phyloP scores from a whole-genome alignment of 1,139 yeast species.

The Taphrina deformans region DNA sequence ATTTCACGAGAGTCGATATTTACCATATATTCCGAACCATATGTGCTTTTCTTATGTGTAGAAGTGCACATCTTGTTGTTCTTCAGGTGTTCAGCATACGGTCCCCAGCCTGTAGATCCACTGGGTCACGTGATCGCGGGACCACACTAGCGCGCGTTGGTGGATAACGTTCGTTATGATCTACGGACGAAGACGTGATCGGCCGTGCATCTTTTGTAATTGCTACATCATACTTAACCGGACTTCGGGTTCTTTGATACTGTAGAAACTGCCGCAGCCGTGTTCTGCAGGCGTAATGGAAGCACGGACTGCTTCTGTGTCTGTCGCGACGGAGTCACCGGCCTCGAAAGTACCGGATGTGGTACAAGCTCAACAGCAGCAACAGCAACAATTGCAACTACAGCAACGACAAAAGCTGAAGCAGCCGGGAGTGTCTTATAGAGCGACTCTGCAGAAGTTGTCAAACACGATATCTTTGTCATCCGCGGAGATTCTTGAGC shows the following conservation, averaged over 20 bases:
- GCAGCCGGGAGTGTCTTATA: constrained; percentile 30
- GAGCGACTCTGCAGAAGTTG: constrained; percentile 18
- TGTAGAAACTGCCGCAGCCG: background rate
- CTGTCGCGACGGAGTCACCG: background rate
- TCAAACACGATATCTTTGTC: constrained; percentile 19
- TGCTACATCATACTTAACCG: background rate
- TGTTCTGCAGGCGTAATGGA: background rate
- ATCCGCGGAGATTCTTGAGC: constrained; percentile 32
- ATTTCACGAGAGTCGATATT: no score
- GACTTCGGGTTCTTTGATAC: background rate
- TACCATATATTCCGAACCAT: no score
- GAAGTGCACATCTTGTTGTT: no score
- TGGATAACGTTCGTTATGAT: background rate
- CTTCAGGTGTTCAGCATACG: no score
- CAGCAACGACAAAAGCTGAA: constrained; percentile 19
- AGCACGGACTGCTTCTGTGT: background rate
- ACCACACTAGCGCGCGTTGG: background rate
- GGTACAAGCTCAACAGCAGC: constrained; percentile 6
- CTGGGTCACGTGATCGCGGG: background rate
- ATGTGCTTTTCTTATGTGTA: no score
- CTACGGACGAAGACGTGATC: background rate
- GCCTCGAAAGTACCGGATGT: background rate
- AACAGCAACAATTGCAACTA: constrained; percentile 4
- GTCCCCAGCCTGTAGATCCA: no score
- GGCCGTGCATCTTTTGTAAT: background rate